phyloP scores from a whole-genome alignment of 2,329 filamentous ascomycete species.

The Malbranchea cinnamomea region DNA sequence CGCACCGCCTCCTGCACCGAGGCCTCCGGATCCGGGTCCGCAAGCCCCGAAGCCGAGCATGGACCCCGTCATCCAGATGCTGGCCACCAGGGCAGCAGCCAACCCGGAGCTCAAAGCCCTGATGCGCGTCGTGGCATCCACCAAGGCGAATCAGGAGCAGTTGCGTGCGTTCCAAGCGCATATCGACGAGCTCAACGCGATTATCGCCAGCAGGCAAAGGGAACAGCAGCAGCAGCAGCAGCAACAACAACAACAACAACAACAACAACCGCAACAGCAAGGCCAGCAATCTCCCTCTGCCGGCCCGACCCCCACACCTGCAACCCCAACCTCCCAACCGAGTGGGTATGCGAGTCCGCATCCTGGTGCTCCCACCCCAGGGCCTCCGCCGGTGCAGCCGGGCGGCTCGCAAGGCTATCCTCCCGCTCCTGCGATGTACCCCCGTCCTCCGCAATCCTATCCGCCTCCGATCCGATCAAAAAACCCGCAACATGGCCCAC shows the following conservation, averaged over 20 bases:
- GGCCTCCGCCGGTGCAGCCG: conserved; percentile 3
- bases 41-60: conserved; percentile 28
- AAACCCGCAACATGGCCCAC: conserved; percentile 19
- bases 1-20: conserved; percentile 9
- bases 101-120: conserved; percentile 35
- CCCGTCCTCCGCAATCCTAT: conserved; percentile 6
- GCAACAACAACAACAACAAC: conserved; percentile 25
- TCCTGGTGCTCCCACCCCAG: conserved; percentile 6
- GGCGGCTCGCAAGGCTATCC: conserved; percentile 10
- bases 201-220: conserved; percentile 30
- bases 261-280: conserved; percentile 9
- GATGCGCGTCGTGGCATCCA: conserved; percentile 37
- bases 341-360: neutral
- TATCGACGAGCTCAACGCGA: conserved; percentile 36
- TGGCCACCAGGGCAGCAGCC: conserved; percentile 35
- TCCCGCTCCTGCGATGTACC: conserved; percentile 12
- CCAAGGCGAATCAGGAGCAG: conserved; percentile 34
- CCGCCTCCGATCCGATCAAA: conserved; percentile 23
- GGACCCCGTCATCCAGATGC: conserved; percentile 38
- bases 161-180: conserved; percentile 35
- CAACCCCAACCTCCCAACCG: conserved; percentile 4
- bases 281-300: conserved; percentile 8
- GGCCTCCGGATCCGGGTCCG: conserved; percentile 11
- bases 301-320: conserved; percentile 4
- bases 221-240: conserved; percentile 19